A percentile compares a stretch with the other conserved stretches of the same genome.
phyloP scores from a whole-genome alignment of 2,329 filamentous ascomycete species.

The Botrytis aclada region DNA sequence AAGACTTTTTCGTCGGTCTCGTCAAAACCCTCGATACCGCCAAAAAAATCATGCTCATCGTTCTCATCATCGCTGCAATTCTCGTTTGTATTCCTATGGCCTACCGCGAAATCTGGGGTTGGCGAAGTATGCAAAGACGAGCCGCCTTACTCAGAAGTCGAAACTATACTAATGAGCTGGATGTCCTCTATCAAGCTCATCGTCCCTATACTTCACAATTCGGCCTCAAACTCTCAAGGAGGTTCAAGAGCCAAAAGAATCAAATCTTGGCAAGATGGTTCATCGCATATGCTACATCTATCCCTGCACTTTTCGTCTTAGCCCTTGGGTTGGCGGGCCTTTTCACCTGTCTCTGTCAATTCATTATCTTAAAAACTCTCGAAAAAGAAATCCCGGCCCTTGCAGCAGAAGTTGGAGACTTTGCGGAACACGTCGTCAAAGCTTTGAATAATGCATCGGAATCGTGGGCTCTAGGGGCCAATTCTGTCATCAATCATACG shows the following conservation, averaged over 20 bases:
- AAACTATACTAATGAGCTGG: constrained; percentile 70
- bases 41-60: constrained; percentile 71
- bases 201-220: constrained; percentile 70
- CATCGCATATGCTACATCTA: constrained; percentile 65
- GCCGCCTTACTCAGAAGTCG: constrained; percentile 63
- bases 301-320: constrained; percentile 66
- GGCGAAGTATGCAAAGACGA: constrained; percentile 68
- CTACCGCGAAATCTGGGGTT: constrained; percentile 75
- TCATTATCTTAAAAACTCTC: constrained; percentile 59
- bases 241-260: constrained; percentile 57
- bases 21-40: constrained; percentile 64
- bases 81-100: constrained; percentile 75
- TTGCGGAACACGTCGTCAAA: constrained; percentile 61
- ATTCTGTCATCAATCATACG: constrained; percentile 57
- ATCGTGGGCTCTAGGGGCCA: constrained; percentile 62
- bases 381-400: constrained; percentile 63
- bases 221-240: constrained; percentile 67
- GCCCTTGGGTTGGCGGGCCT: constrained; percentile 65
- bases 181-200: constrained; percentile 83
- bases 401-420: constrained; percentile 60
- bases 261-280: constrained; percentile 65
- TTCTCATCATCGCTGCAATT: constrained; percentile 68
- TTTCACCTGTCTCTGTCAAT: constrained; percentile 66
- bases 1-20: constrained; percentile 76
- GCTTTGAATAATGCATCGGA: constrained; percentile 62